These are phyloP conservation scores for Ustilago curta DNA, from an alignment of 1,284 basidiomycete species.

Conservation along the genomic window DNA sequence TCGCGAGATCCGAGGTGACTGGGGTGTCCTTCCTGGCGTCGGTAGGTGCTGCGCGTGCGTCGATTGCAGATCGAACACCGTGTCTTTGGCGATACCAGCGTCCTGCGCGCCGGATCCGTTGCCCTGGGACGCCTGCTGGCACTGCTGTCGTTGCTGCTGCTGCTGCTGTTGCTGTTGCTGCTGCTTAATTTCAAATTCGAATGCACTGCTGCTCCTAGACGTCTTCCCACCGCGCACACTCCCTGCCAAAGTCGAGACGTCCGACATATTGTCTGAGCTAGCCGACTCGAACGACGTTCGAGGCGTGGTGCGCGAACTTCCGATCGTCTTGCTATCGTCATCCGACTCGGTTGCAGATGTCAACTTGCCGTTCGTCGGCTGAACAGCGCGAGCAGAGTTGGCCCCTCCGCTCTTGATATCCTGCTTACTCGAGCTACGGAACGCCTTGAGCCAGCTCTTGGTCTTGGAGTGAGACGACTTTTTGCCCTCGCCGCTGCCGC, in stretches of 20 bases:
- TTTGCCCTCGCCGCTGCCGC: conserved; percentile 18
- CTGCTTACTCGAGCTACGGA: conserved; percentile 45
- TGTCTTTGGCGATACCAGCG: conserved; percentile 53
- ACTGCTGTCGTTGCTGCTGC: not conserved
- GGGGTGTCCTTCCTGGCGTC: conserved; percentile 29
- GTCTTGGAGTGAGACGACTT: conserved; percentile 54
- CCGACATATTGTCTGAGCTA: conserved; percentile 47
- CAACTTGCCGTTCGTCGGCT: conserved; percentile 24
- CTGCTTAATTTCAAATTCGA: conserved; percentile 52
- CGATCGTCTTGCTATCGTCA: conserved; percentile 48
- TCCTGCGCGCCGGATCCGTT: conserved; percentile 18
- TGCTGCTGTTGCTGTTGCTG: conserved; percentile 18
- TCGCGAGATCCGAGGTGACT: conserved; percentile 51
- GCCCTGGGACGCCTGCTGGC: not conserved
- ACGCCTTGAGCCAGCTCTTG: conserved; percentile 62
- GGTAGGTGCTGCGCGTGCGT: conserved; percentile 43
- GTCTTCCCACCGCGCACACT: conserved; percentile 27
- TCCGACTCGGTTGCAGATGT: conserved; percentile 38
- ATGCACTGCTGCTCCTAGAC: conserved; percentile 19
- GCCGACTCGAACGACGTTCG: conserved; percentile 39
- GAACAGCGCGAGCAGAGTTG: conserved; percentile 9
- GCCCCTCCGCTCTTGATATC: conserved; percentile 3
- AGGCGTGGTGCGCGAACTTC: conserved; percentile 35
- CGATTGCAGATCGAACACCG: conserved; percentile 63
- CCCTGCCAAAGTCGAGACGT: conserved; percentile 48